Evolutionary conservation across 2,329 filamentous ascomycete species (phyloP).

Genomic region (Penicillium sp.): DNA sequence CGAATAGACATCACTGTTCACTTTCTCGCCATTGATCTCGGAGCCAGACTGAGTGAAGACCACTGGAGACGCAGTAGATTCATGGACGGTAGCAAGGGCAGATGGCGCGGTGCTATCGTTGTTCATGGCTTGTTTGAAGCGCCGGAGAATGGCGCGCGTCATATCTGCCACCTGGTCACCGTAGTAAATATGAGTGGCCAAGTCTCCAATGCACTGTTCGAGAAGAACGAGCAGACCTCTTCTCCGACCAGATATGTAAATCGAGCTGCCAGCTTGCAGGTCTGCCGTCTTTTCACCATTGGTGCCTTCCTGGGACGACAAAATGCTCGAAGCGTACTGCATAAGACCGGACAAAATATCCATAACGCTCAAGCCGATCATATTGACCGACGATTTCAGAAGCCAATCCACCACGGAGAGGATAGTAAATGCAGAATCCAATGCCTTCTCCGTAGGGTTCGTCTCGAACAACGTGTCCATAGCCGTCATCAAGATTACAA

Average conservation of each 20-base stretch:
- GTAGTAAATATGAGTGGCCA: constrained; percentile 96
- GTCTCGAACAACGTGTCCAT: constrained; percentile 73
- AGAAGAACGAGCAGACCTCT: constrained; percentile 68
- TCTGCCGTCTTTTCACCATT: constrained; percentile 23
- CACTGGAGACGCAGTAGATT: constrained; percentile 11
- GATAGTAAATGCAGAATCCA: constrained; percentile 73
- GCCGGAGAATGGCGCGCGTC: constrained; percentile 75
- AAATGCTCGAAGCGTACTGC: constrained; percentile 74
- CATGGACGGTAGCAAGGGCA: constrained; percentile 31
- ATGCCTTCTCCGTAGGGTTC: constrained; percentile 67
- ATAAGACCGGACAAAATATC: constrained; percentile 85
- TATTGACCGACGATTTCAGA: constrained; percentile 82
- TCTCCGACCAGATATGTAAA: constrained; percentile 52
- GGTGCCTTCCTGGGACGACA: constrained; percentile 55
- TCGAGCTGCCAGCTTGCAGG: constrained; percentile 7
- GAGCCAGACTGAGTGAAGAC: constrained; percentile 23
- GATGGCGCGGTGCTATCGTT: constrained; percentile 47
- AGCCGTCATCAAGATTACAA: constrained; percentile 79
- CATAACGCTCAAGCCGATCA: constrained; percentile 95
- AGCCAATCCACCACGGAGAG: constrained; percentile 78
- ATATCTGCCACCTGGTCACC: constrained; percentile 95
- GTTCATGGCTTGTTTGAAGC: constrained; percentile 66
- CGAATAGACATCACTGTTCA: constrained; percentile 57
- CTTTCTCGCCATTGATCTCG: constrained; percentile 45
- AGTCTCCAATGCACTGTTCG: constrained; percentile 80